Evolutionary conservation across 2,329 filamentous ascomycete species (phyloP), one percentile per base, ranked within the genome.

Genomic region (Pseudonectria buxi): DNA sequence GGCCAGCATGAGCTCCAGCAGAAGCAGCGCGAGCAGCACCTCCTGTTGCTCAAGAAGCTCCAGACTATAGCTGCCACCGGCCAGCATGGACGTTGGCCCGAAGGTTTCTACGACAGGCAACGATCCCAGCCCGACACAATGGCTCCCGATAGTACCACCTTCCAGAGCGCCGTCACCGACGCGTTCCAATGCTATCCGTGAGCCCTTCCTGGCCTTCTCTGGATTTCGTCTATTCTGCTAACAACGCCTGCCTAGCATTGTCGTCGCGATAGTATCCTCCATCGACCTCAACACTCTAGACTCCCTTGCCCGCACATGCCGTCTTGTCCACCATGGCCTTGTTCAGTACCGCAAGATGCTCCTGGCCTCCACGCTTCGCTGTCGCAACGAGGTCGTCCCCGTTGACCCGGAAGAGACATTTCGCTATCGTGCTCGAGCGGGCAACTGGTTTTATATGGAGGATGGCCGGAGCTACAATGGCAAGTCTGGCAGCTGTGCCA

Each of bases 261-360:
- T 85, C 49, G 76, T 79, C 45, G 76, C 82, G 50, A 75, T 95
- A 46, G 83, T 85, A 32, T 74, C 78, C 24, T 74, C 76, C 49
- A 78, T 95, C 57, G 90, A 96, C 58, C 75, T 95, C 33, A 95
- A 90, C 59, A 83, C 86, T 11, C 76, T 95, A 51, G 82, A 94
- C 59, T 80, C 82, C 45, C 76, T 96, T 14, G 85, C 89, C 33
- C 77, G 76, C 36, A 88, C 86, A 36, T 94, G 87, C 58, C 84
- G 83, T 33, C 80, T 85, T 54, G 77, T 94, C 44, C 85, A 85
- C 47, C 72, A 73, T 37, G 85, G 81, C 47, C 73, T 96, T 15
- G 67, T 94, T 28, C 85, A 88, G 50, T 89, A 86, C 61, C 82
- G 86, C 53, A 71, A 68, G 32, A 77, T 83, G 46, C 74, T 95